Evolutionary conservation across 225 moss, liverwort and hornwort species (phyloP).

Genomic region (Pseudisothecium myosuroides): DNA sequence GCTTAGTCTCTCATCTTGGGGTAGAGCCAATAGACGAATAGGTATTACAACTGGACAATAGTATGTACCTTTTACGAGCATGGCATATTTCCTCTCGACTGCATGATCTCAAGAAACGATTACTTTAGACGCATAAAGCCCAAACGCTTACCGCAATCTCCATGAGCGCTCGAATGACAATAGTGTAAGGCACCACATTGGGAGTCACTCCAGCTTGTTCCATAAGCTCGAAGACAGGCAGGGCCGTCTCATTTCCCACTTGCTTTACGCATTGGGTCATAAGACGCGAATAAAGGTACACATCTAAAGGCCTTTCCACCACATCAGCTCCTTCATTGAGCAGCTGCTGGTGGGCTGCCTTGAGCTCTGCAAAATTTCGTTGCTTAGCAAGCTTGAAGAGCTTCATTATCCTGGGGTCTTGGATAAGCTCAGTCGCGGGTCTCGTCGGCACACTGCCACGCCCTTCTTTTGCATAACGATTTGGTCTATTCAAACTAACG

Average conservation of each 20-base stretch:
- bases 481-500: not conserved
- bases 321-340: not conserved
- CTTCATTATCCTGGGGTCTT: slow-evolving; percentile 23
- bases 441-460: not conserved
- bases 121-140: not conserved
- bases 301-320: slow-evolving; percentile 3
- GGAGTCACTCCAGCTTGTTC: slow-evolving; percentile 39
- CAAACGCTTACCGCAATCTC: slow-evolving; percentile 14
- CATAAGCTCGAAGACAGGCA: slow-evolving; percentile 50
- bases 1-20: not conserved
- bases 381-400: slow-evolving; percentile 32
- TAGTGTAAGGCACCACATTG: slow-evolving; percentile 55
- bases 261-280: slow-evolving; percentile 41
- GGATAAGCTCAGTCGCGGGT: slow-evolving; percentile 1
- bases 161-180: slow-evolving; percentile 48
- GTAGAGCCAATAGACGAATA: not conserved
- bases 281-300: slow-evolving; percentile 30
- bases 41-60: not conserved
- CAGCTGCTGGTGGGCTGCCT: slow-evolving; percentile 28
- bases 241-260: slow-evolving; percentile 38
- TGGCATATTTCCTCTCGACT: not conserved
- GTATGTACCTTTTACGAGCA: not conserved
- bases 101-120: not conserved
- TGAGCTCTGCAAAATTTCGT: slow-evolving; percentile 26
- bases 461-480: not conserved